Evolutionary conservation across 2,329 filamentous ascomycete genomes (phyloP).

Genomic region (Ramularia endophylla): DNA sequence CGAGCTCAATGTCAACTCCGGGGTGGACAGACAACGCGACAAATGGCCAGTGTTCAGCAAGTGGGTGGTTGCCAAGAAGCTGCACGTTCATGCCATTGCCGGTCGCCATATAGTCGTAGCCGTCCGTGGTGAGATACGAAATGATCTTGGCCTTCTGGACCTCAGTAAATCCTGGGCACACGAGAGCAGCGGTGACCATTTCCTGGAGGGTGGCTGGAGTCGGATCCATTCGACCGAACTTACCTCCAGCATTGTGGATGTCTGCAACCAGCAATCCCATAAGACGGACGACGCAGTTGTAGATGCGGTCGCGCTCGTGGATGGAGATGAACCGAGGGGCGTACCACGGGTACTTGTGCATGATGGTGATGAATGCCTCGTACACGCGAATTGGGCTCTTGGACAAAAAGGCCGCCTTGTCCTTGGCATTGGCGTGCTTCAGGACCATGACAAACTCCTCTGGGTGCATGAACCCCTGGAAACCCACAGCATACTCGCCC

Average conservation of each 20-base stretch:
- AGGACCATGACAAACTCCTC: conserved; percentile 45
- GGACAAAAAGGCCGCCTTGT: conserved; percentile 38
- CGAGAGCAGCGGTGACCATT: conserved; percentile 26
- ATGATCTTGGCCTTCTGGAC: conserved; percentile 26
- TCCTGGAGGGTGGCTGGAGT: conserved; percentile 27
- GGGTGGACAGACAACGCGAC: conserved; percentile 21
- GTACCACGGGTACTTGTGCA: conserved; percentile 51
- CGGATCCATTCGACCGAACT: conserved; percentile 12
- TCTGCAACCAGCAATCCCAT: conserved; percentile 22
- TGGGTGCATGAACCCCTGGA: conserved; percentile 45
- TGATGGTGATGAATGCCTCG: conserved; percentile 46
- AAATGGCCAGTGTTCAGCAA: conserved; percentile 27
- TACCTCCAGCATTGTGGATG: conserved; percentile 9
- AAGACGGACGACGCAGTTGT: conserved; percentile 28
- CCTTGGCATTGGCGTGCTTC: conserved; percentile 44
- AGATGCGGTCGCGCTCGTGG: conserved; percentile 42
- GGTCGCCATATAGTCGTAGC: conserved; percentile 18
- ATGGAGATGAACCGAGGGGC: conserved; percentile 41
- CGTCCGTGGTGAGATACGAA: conserved; percentile 9
- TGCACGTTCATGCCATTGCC: conserved; percentile 18
- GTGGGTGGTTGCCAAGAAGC: conserved; percentile 20
- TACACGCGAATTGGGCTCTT: conserved; percentile 27
- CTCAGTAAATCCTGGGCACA: conserved; percentile 30
- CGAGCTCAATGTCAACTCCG: conserved; percentile 17
- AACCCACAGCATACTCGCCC: conserved; percentile 44